Conservation (phyloP, 768 basidiomycete species). For the Xerocomus brunneocitrinus region DNA sequence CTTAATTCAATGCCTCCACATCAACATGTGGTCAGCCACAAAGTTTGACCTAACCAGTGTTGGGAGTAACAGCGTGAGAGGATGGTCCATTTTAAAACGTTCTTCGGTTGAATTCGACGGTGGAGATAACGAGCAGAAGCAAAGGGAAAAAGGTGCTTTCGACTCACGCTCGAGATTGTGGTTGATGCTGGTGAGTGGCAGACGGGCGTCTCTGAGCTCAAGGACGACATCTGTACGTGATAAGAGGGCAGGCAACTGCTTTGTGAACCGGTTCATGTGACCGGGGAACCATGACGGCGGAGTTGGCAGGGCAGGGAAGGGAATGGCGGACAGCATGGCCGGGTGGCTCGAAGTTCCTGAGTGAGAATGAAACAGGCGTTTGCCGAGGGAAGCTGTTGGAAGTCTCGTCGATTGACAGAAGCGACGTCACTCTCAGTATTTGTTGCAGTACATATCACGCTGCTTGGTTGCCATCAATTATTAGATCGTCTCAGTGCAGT, state of each 20-base stretch:
- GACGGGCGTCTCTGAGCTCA: slow-evolving; percentile 88
- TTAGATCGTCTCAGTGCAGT: not conserved
- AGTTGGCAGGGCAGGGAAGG: slow-evolving; percentile 50
- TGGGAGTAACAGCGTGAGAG: slow-evolving; percentile 20
- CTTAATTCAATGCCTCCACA: slow-evolving; percentile 8
- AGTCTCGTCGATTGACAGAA: not conserved
- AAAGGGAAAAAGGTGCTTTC: not conserved
- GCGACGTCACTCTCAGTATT: not conserved
- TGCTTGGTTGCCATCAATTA: not conserved
- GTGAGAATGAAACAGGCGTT: not conserved
- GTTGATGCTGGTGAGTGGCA: slow-evolving; percentile 94
- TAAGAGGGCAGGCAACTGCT: slow-evolving; percentile 70
- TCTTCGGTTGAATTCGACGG: slow-evolving; percentile 3
- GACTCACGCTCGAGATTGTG: slow-evolving; percentile 75
- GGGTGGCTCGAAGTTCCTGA: not conserved
- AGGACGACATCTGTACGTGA: slow-evolving; percentile 86
- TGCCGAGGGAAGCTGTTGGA: not conserved
- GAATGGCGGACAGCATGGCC: slow-evolving; percentile 29
- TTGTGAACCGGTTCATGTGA: slow-evolving; percentile 88
- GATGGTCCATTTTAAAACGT: slow-evolving; percentile 12
- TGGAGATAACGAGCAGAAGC: slow-evolving; percentile 1
- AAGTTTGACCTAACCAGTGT: slow-evolving; percentile 11
- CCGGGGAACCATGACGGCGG: slow-evolving; percentile 95
- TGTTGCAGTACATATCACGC: too few species aligned
- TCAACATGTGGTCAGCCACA: slow-evolving; percentile 8